A percentile compares a stretch with the other conserved stretches of the same genome.
Conservation (phyloP, 83 land plant genomes). For the Thuja plicata region DNA sequence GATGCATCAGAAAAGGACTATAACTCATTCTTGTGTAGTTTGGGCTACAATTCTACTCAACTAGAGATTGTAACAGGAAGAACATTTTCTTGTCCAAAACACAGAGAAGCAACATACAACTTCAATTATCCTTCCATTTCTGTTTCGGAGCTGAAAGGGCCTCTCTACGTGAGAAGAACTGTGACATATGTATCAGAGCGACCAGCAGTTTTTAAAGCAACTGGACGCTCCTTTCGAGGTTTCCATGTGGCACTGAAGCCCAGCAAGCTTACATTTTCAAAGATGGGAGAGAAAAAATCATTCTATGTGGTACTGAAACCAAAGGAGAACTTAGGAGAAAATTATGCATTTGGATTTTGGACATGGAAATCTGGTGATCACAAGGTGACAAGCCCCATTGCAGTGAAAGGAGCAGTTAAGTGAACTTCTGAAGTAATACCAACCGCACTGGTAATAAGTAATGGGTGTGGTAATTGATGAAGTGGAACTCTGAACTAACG, state of each 20-base stretch:
- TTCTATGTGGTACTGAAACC: constrained; percentile 33
- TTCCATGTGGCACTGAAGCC: constrained; percentile 35
- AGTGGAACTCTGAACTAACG: too few relatives aligned
- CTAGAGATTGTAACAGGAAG: background rate
- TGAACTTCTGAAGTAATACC: too few relatives aligned
- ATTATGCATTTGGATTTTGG: constrained; percentile 45
- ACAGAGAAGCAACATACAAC: constrained; percentile 9
- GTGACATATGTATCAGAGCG: constrained; percentile 46
- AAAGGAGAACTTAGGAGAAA: background rate
- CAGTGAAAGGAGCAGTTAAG: constrained; percentile 14
- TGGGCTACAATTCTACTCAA: constrained; percentile 13
- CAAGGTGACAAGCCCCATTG: constrained; percentile 46
- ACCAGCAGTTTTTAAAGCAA: constrained; percentile 19
- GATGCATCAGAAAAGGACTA: constrained; percentile 16
- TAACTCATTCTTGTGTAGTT: constrained; percentile 16
- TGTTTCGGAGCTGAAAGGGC: constrained; percentile 34
- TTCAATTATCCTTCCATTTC: constrained; percentile 64
- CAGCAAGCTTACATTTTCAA: constrained; percentile 26
- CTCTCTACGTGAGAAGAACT: constrained; percentile 32
- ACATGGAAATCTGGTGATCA: constrained; percentile 45
- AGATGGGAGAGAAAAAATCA: constrained; percentile 38
- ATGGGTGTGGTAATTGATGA: too few relatives aligned
- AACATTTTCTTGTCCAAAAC: constrained; percentile 5
- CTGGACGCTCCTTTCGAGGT: constrained; percentile 22
- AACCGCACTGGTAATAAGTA: too few relatives aligned